Evolutionary conservation across 192 early-diverging fungal genomes (phyloP).

Genomic region (Linnemannia zychae): DNA sequence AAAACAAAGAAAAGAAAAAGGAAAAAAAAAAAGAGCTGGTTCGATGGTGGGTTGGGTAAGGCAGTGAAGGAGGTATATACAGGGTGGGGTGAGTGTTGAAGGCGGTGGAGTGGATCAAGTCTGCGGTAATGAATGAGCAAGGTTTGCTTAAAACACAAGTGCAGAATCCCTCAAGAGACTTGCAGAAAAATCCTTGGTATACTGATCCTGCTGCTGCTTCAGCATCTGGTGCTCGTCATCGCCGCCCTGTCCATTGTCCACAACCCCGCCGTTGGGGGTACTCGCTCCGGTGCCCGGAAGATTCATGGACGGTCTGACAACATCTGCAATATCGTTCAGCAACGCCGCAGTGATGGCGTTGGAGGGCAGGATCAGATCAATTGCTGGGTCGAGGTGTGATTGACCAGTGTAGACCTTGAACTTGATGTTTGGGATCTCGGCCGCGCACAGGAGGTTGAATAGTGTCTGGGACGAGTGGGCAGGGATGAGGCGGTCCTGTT

Average conservation of each 20-base stretch:
- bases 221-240: conserved; percentile 24
- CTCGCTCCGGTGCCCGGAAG: conserved; percentile 29
- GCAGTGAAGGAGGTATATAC: not conserved
- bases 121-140: not conserved
- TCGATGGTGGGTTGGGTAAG: too few species aligned
- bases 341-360: conserved; percentile 44
- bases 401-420: conserved; percentile 54
- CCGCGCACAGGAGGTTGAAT: conserved; percentile 42
- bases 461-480: conserved; percentile 43
- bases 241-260: conserved; percentile 23
- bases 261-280: conserved; percentile 26
- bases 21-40: not conserved
- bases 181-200: conserved; percentile 33
- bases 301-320: conserved; percentile 17
- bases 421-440: conserved; percentile 55
- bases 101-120: not conserved
- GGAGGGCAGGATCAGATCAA: conserved; percentile 50
- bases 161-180: conserved; percentile 25
- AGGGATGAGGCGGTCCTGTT: conserved; percentile 46
- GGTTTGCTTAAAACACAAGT: conserved; percentile 9
- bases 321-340: conserved; percentile 47
- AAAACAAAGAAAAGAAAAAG: not conserved
- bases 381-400: conserved; percentile 46
- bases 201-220: conserved; percentile 46
- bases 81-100: not conserved